Base-by-base conservation (phyloP, 768 basidiomycete species). In the Vishniacozyma victoriae region DNA sequence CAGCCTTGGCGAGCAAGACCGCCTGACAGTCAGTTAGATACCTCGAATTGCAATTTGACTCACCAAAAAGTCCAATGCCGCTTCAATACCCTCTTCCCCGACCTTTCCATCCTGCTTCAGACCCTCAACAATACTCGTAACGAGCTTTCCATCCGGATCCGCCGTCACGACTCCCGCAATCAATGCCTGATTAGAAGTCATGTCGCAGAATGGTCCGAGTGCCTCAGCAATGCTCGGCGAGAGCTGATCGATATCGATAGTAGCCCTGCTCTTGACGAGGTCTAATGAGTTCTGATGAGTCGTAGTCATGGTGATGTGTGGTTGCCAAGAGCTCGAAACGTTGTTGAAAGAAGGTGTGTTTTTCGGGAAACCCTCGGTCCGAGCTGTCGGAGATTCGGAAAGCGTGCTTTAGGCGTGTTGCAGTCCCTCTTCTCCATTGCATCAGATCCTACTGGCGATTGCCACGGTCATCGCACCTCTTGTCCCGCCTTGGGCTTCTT, bases 181-280 rank as follows among this genome's bases (percentile, higher is more conserved):
- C 3, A 44, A 35, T 4, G 35, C 43, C 27, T 46, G 50, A 38
- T 51, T 44, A 27, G 43, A 44, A 3, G 50, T 52, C 50, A 52
- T 52, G 35, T 52, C 50, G 35, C 38, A 33, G 35, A 52, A 52
- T 12, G 50, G 50, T 12, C 50, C 50, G 35, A 47, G 39, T 16
- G 24, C 35, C 29, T 40, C 50, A 12, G 50, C 50, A 7, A 47
- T 15, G 12, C 40, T 37, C 20, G 50, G 43, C 16, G n/a, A 26
- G 16, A 52, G 45, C 45, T 52, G 44, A 33, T 52, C 50, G 12
- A 52, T 33, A 19, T 35, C n/a, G n/a, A n/a, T n/a, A n/a, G n/a
- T n/a, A n/a, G n/a, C n/a, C n/a, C n/a, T n/a, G n/a, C n/a, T n/a
- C 31, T n/a, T n/a, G n/a, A n/a, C n/a, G n/a, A n/a, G n/a, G n/a